phyloP scores from a whole-genome alignment of 148 eudicot species.

The Pouteria glomerata region DNA sequence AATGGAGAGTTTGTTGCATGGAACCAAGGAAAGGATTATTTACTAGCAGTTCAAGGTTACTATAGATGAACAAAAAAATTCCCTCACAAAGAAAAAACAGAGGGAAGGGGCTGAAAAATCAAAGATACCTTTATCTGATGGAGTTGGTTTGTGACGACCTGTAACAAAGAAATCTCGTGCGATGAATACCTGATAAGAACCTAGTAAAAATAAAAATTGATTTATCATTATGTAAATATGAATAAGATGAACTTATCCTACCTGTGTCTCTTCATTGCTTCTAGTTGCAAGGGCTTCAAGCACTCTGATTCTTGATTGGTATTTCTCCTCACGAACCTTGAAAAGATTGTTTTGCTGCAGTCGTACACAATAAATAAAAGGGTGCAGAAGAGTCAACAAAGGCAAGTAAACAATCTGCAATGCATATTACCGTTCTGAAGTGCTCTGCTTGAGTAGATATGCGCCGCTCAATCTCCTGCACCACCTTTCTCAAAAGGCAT shows the following conservation, averaged over 20 bases:
- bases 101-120: neutral
- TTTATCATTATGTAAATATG: neutral
- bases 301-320: constrained; percentile 76
- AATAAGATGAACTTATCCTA: constrained; percentile 13
- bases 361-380: neutral
- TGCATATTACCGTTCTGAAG: constrained; percentile 46
- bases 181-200: neutral
- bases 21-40: neutral
- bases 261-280: constrained; percentile 79
- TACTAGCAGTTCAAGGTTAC: neutral
- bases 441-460: constrained; percentile 92
- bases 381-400: neutral
- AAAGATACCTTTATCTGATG: constrained; percentile 63
- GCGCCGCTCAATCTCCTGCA: constrained; percentile 92
- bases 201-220: neutral
- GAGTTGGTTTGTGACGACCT: constrained; percentile 71
- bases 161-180: constrained; percentile 19
- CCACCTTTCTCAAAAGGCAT: constrained; percentile 78
- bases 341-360: constrained; percentile 82
- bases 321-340: constrained; percentile 86
- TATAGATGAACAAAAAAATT: neutral
- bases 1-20: neutral
- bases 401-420: neutral
- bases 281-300: constrained; percentile 92
- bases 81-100: too few relatives aligned